Evolutionary conservation across 2,329 filamentous ascomycete species (phyloP).

Genomic region (Cercospora brassicicola): DNA sequence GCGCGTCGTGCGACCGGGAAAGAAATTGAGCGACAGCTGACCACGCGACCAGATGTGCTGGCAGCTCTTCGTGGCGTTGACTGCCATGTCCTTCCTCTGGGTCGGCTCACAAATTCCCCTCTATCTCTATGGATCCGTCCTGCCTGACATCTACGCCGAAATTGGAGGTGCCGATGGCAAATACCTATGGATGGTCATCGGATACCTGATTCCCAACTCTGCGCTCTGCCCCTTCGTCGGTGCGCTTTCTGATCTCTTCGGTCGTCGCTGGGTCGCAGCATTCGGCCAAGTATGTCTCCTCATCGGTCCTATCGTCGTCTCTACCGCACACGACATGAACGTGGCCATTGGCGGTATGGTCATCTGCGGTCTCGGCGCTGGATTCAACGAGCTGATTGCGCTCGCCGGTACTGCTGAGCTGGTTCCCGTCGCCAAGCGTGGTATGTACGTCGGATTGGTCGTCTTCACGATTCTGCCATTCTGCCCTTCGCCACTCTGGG

Average conservation of each 20-base stretch:
- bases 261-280: conserved; percentile 61
- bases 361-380: conserved; percentile 65
- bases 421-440: conserved; percentile 64
- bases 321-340: conserved; percentile 60
- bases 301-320: conserved; percentile 60
- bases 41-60: conserved; percentile 14
- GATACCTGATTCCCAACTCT: conserved; percentile 58
- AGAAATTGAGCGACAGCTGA: neutral
- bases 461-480: conserved; percentile 65
- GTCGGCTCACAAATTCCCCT: conserved; percentile 62
- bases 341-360: conserved; percentile 63
- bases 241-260: conserved; percentile 63
- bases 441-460: conserved; percentile 61
- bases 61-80: conserved; percentile 35
- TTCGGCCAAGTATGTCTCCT: conserved; percentile 56
- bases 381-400: conserved; percentile 68
- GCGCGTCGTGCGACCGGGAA: neutral
- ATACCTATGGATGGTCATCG: conserved; percentile 51
- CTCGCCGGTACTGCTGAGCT: conserved; percentile 68
- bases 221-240: conserved; percentile 66
- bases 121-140: conserved; percentile 47
- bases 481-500: conserved; percentile 62
- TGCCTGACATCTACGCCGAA: conserved; percentile 57
- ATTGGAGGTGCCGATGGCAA: conserved; percentile 57
- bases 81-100: conserved; percentile 62